Evolutionary conservation across 305 asterid species (phyloP), one percentile per base, ranked within the genome.

Genomic region (Fraxinus nigra): DNA sequence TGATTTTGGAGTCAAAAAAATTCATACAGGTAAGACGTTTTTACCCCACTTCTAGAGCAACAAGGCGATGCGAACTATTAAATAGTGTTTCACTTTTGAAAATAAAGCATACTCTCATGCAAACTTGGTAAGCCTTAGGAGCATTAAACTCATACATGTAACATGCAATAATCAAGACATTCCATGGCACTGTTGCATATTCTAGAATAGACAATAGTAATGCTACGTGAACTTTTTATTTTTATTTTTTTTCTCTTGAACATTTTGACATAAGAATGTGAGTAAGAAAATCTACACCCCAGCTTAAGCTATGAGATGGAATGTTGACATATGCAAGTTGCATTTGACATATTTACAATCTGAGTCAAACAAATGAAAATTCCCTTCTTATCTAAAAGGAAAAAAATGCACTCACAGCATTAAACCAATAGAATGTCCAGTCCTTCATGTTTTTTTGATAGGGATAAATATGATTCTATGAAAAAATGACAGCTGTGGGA

Each of bases 91-190:
- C 65, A 34, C 75, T 76, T 34, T 79, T 65, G 54, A 56, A 77
- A 72, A 26, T 63, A 22, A 63, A 63, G 72, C 32, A 24, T 63
- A 63, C 72, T 8, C 1, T 54, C 10, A n/a, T 51, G 30, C 69
- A 78, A 78, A 65, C 70, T 80, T 18, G 33, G 54, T 76, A 74
- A 73, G 34, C 72, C 65, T 38, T 61, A 30, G 61, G 74, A 78
- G 80, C 56, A 65, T 75, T 72, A 79, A 79, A 80, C 16, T 69
- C 74, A 77, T 40, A 59, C 30, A 3, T 56, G 82, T 65, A 22
- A 59, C 1, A 8, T 38, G 82, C 72, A 74, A 43, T 24, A 75
- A 59, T 74, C n/a, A 24, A 80, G 22, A 76, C 48, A 35, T 24
- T 54, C n/a, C 48, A 22, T 48, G 74, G 59, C 51, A 46, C 9